phyloP scores from a whole-genome alignment of 768 basidiomycete species.

The Boletus subcaerulescens region DNA sequence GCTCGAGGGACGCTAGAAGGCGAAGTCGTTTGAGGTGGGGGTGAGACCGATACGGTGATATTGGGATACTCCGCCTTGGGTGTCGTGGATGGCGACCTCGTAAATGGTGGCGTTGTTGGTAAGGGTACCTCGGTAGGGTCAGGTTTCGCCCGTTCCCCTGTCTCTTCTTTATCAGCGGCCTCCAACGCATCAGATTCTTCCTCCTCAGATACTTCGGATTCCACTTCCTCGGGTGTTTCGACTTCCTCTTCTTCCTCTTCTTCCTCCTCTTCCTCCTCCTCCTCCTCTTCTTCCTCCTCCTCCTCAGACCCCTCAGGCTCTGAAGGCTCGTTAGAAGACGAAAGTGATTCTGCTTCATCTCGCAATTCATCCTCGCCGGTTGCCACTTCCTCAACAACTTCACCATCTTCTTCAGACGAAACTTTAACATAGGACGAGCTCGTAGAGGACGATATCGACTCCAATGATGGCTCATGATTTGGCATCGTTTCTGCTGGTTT shows the following conservation, averaged over 20 bases:
- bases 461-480: slow-evolving; percentile 18
- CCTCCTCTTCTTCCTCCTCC: too few relatives aligned
- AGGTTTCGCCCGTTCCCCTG: slow-evolving; percentile 11
- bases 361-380: slow-evolving; percentile 31
- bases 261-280: background rate
- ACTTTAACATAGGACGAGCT: slow-evolving; percentile 52
- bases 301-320: too few relatives aligned
- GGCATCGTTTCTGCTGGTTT: slow-evolving; percentile 2
- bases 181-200: slow-evolving; percentile 5
- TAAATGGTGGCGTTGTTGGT: slow-evolving; percentile 34
- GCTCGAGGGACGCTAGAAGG: slow-evolving; percentile 19
- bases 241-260: slow-evolving; percentile 9
- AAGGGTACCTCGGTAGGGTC: slow-evolving; percentile 24
- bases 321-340: too few relatives aligned
- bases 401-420: slow-evolving; percentile 26
- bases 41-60: slow-evolving; percentile 35
- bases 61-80: slow-evolving; percentile 52
- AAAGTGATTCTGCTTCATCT: slow-evolving; percentile 22
- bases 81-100: slow-evolving; percentile 56
- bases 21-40: slow-evolving; percentile 29
- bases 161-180: slow-evolving; percentile 18
- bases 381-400: slow-evolving; percentile 9
- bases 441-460: slow-evolving; percentile 40
- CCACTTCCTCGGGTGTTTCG: background rate
- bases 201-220: slow-evolving; percentile 4